phyloP scores from a whole-genome alignment of 306 rosid species.

The Vigna reflexopilosa region DNA sequence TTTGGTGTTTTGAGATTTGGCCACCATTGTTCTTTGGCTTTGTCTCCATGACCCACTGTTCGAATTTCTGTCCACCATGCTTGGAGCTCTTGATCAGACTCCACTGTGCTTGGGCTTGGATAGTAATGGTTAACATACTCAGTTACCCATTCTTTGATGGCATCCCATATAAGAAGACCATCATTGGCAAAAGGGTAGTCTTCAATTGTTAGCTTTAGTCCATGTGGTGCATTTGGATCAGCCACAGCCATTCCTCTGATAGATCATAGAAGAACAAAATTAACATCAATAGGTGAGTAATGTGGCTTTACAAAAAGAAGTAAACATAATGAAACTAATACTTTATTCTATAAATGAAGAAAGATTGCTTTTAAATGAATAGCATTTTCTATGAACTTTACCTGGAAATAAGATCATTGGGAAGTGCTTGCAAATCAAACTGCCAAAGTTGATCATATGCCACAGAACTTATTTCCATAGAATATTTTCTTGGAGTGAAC shows the following conservation, averaged over 20 bases:
- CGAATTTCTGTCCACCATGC: slow-evolving; percentile 59
- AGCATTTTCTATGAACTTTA: not conserved
- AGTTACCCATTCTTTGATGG: slow-evolving; percentile 53
- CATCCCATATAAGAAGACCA: slow-evolving; percentile 63
- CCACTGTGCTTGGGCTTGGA: slow-evolving; percentile 40
- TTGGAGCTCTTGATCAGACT: slow-evolving; percentile 57
- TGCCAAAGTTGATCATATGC: slow-evolving; percentile 54
- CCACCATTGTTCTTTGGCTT: slow-evolving; percentile 59
- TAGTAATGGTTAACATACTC: slow-evolving; percentile 58
- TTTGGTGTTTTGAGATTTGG: slow-evolving; percentile 50
- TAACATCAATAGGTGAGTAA: not conserved
- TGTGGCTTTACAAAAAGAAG: not conserved
- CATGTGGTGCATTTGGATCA: slow-evolving; percentile 55
- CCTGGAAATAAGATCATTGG: slow-evolving; percentile 55
- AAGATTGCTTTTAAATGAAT: too few relatives aligned
- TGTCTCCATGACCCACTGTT: slow-evolving; percentile 55
- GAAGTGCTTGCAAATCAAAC: slow-evolving; percentile 57
- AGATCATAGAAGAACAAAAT: not conserved
- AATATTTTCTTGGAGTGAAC: slow-evolving; percentile 49
- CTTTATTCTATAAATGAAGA: too few relatives aligned
- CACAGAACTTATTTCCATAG: slow-evolving; percentile 52
- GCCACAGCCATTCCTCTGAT: slow-evolving; percentile 53
- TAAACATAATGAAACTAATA: too few relatives aligned
- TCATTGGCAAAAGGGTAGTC: slow-evolving; percentile 63
- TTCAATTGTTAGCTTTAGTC: slow-evolving; percentile 55